A percentile compares a stretch with the other conserved stretches of the same genome.
Evolutionary conservation across 805 yeast species (phyloP).

Genomic region (Myxozyma melibiosi): DNA sequence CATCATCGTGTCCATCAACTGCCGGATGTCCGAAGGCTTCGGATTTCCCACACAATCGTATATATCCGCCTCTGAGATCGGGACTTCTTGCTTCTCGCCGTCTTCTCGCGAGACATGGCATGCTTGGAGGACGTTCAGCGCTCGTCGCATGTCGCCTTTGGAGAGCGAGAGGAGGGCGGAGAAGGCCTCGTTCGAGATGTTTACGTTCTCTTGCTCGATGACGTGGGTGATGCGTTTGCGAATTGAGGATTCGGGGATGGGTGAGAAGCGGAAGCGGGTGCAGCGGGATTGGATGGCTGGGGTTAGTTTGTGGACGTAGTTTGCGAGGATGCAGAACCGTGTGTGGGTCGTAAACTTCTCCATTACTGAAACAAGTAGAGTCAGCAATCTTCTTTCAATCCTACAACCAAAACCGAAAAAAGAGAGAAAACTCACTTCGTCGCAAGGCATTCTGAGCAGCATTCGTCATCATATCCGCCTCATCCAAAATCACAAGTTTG

Average conservation of each 20-base stretch:
- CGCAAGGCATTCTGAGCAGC: constrained; percentile 96
- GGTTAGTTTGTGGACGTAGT: constrained; percentile 91
- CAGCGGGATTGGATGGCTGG: constrained; percentile 95
- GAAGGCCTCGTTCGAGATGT: constrained; percentile 60
- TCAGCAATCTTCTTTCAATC: constrained; percentile 51
- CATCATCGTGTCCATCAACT: constrained; percentile 72
- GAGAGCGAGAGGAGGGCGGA: constrained; percentile 68
- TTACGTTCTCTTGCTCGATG: constrained; percentile 64
- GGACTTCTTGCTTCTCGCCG: constrained; percentile 44
- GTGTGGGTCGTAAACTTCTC: constrained; percentile 88
- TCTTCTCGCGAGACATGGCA: constrained; percentile 68
- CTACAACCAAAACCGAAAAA: constrained; percentile 46
- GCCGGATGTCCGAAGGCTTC: constrained; percentile 78
- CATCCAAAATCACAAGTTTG: constrained; percentile 88
- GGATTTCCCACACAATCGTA: constrained; percentile 97
- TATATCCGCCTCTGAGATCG: constrained; percentile 71
- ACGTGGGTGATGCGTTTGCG: constrained; percentile 69
- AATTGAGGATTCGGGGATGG: constrained; percentile 69
- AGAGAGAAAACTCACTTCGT: constrained; percentile 68
- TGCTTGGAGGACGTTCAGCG: constrained; percentile 90
- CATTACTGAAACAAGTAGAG: constrained; percentile 49
- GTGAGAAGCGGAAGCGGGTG: constrained; percentile 91
- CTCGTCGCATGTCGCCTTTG: constrained; percentile 96
- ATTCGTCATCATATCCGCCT: constrained; percentile 96
- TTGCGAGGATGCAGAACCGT: constrained; percentile 91